A percentile compares a stretch with the other conserved stretches of the same genome.
phyloP scores from a whole-genome alignment of 257 asterid genomes.

The Eustoma russellianum region DNA sequence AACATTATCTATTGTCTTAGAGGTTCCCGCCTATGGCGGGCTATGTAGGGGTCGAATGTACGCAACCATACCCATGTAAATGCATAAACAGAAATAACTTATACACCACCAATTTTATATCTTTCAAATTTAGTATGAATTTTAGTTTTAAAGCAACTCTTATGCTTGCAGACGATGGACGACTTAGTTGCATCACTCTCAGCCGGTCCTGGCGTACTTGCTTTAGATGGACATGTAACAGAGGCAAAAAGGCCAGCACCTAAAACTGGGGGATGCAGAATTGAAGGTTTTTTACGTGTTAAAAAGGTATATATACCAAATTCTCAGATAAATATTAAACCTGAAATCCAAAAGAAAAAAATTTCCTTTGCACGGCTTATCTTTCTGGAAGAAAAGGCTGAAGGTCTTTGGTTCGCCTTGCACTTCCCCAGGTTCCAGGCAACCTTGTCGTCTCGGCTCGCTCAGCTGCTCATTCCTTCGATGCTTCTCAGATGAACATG shows the following conservation, averaged over 20 bases:
- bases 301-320: slow-evolving; percentile 46
- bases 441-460: slow-evolving; percentile 84
- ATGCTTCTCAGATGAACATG: slow-evolving; percentile 96
- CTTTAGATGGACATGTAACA: slow-evolving; percentile 33
- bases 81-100: no score
- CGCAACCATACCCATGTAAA: no score
- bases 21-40: no score
- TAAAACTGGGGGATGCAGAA: slow-evolving; percentile 80
- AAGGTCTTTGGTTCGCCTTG: slow-evolving; percentile 6
- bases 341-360: no score
- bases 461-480: slow-evolving; percentile 88
- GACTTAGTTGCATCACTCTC: slow-evolving; percentile 70
- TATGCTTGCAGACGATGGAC: slow-evolving; percentile 71
- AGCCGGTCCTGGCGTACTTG: slow-evolving; percentile 34
- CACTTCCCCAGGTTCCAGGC: slow-evolving; percentile 77
- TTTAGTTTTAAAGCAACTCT: not conserved
- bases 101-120: no score
- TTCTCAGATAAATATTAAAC: slow-evolving; percentile 35
- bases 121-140: no score
- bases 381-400: no score
- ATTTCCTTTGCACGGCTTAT: no score
- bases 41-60: no score
- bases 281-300: slow-evolving; percentile 95
- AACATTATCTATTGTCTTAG: no score
- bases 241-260: slow-evolving; percentile 88